Conservation (phyloP, 202 grass and related monocot genomes). For the Eragrostis tef region DNA sequence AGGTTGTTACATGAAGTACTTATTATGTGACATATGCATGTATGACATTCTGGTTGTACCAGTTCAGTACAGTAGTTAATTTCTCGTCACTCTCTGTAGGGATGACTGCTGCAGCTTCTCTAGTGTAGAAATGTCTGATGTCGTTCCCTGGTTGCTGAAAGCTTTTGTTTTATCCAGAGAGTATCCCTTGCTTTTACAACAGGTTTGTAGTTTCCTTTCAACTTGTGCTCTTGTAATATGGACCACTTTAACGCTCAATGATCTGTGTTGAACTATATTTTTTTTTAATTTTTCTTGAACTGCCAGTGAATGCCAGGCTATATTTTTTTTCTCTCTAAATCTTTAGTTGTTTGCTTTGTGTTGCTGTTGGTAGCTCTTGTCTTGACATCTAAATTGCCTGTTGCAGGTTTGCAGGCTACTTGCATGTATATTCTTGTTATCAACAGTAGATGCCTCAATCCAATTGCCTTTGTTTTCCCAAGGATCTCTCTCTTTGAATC, state of each 20-base stretch:
- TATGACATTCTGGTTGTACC: constrained; percentile 13
- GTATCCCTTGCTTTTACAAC: constrained; percentile 66
- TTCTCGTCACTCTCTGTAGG: constrained; percentile 48
- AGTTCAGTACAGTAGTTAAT: constrained; percentile 27
- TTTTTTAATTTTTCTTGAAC: too few species aligned
- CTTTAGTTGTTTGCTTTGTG: constrained; percentile 29
- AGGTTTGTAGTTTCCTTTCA: constrained; percentile 56
- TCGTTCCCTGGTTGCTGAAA: constrained; percentile 76
- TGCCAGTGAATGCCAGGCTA: background rate
- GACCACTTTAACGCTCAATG: constrained; percentile 10
- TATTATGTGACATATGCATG: constrained; percentile 14
- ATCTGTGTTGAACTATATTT: too few species aligned
- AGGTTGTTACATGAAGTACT: constrained; percentile 55
- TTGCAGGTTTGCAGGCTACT: constrained; percentile 81
- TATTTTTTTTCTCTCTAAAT: constrained; percentile 29
- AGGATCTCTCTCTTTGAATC: constrained; percentile 72
- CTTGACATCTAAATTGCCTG: constrained; percentile 12
- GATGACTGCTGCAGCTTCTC: constrained; percentile 61
- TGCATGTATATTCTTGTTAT: constrained; percentile 68
- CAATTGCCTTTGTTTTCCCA: constrained; percentile 56
- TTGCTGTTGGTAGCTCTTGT: constrained; percentile 12
- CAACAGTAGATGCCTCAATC: constrained; percentile 58
- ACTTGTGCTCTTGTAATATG: constrained; percentile 9
- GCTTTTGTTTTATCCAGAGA: constrained; percentile 74
- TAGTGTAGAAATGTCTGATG: constrained; percentile 55